phyloP scores from a whole-genome alignment of 2,329 filamentous ascomycete species.

The Aspergillus quadrilineatus region DNA sequence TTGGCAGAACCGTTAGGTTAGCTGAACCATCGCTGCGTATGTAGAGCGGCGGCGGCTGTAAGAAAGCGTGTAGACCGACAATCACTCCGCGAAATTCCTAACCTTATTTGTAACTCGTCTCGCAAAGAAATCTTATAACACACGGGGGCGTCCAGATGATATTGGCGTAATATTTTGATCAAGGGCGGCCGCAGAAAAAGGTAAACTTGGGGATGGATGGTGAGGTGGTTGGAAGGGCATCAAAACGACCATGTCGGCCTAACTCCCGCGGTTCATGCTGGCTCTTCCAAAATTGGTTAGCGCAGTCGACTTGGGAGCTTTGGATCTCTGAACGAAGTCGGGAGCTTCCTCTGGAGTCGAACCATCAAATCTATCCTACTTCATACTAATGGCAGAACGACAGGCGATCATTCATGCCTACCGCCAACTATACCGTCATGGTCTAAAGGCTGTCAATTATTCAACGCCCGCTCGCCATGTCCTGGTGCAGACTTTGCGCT shows the following conservation, averaged over 20 bases:
- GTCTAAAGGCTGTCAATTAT: constrained; percentile 57
- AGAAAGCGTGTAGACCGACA: background rate
- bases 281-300: constrained; percentile 24
- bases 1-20: background rate
- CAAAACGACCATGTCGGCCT: constrained; percentile 24
- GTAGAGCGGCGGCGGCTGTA: background rate
- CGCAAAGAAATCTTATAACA: background rate
- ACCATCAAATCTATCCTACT: background rate
- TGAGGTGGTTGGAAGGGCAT: constrained; percentile 13
- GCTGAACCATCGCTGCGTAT: background rate
- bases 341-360: background rate
- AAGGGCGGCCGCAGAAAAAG: background rate
- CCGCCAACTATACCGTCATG: constrained; percentile 55
- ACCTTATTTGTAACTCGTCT: background rate
- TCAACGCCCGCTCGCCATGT: constrained; percentile 58
- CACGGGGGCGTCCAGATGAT: background rate
- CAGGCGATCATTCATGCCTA: constrained; percentile 53
- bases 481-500: constrained; percentile 46
- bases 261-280: constrained; percentile 17
- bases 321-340: background rate
- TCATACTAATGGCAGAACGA: constrained; percentile 17
- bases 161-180: background rate
- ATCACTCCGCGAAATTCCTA: background rate
- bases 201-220: constrained; percentile 4
- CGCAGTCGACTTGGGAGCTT: background rate